These are phyloP conservation scores for Marchantia paleacea DNA, from an alignment of 225 moss, liverwort and hornwort genomes.

Conservation along the genomic window DNA sequence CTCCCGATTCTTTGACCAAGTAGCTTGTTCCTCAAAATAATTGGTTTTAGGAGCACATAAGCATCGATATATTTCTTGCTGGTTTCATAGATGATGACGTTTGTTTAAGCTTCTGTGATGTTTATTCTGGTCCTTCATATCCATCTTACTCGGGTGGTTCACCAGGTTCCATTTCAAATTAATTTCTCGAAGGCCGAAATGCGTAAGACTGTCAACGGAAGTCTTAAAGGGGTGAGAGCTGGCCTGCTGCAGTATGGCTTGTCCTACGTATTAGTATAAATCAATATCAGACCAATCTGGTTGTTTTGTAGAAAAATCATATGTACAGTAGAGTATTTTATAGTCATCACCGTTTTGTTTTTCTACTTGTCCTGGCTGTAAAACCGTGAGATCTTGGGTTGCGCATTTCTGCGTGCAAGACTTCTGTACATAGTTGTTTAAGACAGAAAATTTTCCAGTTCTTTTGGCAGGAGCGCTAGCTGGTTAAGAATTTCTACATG, in stretches of 20 bases:
- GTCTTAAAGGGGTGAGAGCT: slow-evolving; percentile 75
- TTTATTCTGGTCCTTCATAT: neutral
- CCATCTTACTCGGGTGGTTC: slow-evolving; percentile 3
- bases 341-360: too few relatives aligned
- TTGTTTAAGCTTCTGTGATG: neutral
- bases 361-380: too few relatives aligned
- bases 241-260: too few relatives aligned
- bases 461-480: too few relatives aligned
- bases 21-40: neutral
- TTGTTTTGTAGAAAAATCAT: neutral
- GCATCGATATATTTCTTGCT: neutral
- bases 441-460: too few relatives aligned
- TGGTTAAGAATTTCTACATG: too few relatives aligned
- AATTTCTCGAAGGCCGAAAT: slow-evolving; percentile 82
- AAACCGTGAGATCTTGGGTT: too few relatives aligned
- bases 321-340: neutral
- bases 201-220: slow-evolving; percentile 84
- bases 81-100: neutral
- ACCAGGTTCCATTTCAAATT: slow-evolving; percentile 79
- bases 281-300: neutral
- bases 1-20: neutral
- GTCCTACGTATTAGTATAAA: too few relatives aligned
- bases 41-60: neutral
- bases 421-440: too few relatives aligned
- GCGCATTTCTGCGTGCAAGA: too few relatives aligned